Conservation (phyloP, 805 yeast species). For the Blastobotrys chiropterorum region DNA sequence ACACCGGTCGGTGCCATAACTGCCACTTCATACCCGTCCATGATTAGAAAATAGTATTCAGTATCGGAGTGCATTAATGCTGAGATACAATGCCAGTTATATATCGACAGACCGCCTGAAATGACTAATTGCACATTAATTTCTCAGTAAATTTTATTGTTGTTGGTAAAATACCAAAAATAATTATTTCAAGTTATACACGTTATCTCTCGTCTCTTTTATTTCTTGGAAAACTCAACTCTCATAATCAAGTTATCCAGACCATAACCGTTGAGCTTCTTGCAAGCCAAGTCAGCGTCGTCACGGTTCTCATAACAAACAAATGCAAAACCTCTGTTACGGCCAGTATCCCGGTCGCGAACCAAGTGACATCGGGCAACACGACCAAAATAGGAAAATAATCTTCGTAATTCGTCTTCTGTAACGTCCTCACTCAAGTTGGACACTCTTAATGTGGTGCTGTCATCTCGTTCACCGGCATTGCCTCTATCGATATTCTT, state of each 20-base stretch:
- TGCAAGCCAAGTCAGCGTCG: conserved; percentile 72
- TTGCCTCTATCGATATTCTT: conserved; percentile 29
- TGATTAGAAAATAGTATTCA: too few species aligned
- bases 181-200: neutral
- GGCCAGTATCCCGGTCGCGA: conserved; percentile 88
- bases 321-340: conserved; percentile 93
- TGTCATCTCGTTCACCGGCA: conserved; percentile 67
- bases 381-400: conserved; percentile 65
- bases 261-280: conserved; percentile 80
- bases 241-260: conserved; percentile 76
- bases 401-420: conserved; percentile 71
- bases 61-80: too few species aligned
- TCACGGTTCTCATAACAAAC: conserved; percentile 59
- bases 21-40: too few species aligned
- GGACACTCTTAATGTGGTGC: conserved; percentile 81
- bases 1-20: too few species aligned
- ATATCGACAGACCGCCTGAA: too few species aligned
- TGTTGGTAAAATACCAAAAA: neutral
- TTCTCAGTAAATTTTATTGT: too few species aligned
- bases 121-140: too few species aligned
- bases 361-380: conserved; percentile 74
- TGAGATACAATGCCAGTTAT: too few species aligned
- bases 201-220: neutral
- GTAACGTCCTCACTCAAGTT: conserved; percentile 82
- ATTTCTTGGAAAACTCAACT: conserved; percentile 35